Evolutionary conservation across 129 eudicot species (phyloP).

Genomic region (Lonicera japonica): DNA sequence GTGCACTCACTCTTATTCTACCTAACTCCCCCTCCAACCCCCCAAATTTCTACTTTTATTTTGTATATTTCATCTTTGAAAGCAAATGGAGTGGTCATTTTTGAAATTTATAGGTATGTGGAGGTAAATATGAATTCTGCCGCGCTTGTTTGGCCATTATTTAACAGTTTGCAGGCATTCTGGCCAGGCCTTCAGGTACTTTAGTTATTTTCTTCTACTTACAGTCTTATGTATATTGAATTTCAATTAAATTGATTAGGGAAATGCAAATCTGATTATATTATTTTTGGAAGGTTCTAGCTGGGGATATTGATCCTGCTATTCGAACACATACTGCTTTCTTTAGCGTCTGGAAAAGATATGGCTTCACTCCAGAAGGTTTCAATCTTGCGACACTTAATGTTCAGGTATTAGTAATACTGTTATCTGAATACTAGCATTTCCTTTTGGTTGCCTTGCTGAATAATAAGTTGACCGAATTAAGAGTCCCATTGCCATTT

Average conservation of each 20-base stretch:
- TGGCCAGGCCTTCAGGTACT: slow-evolving; percentile 99
- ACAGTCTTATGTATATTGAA: neutral
- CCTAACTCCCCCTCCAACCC: no score
- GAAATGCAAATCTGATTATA: slow-evolving; percentile 14
- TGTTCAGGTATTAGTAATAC: slow-evolving; percentile 67
- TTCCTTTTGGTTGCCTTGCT: no score
- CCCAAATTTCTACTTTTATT: neutral
- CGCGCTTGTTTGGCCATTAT: slow-evolving; percentile 94
- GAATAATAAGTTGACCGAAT: no score
- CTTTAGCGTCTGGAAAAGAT: slow-evolving; percentile 94
- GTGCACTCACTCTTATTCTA: no score
- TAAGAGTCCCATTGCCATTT: no score
- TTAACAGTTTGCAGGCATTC: slow-evolving; percentile 94
- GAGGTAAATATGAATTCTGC: slow-evolving; percentile 99
- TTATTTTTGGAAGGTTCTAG: slow-evolving; percentile 65
- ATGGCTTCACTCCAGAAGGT: slow-evolving; percentile 98
- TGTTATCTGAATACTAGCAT: slow-evolving; percentile 2
- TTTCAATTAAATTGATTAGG: neutral
- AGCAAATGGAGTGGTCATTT: slow-evolving; percentile 17
- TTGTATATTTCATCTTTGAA: neutral
- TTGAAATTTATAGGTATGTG: slow-evolving; percentile 66
- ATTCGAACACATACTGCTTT: slow-evolving; percentile 90
- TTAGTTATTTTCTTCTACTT: neutral
- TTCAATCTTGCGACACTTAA: slow-evolving; percentile 87
- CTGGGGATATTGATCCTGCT: slow-evolving; percentile 98